A percentile compares a stretch with the other conserved stretches of the same genome.
Conservation (phyloP, 768 basidiomycete species). For the Goffeauzyma gilvescens region DNA sequence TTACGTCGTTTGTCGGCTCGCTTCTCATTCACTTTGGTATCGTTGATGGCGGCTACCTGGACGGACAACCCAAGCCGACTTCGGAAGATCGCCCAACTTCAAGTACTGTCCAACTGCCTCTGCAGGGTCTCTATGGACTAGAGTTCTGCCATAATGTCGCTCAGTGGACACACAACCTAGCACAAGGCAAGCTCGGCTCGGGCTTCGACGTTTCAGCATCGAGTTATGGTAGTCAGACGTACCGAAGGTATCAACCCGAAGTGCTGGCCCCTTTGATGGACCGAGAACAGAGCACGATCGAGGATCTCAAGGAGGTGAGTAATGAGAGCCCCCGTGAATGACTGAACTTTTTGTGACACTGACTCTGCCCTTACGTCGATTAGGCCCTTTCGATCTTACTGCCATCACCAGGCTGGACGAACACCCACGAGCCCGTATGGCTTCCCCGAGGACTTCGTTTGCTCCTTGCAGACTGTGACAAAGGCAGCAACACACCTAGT, state of each 20-base stretch:
- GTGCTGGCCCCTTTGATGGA: conserved; percentile 51
- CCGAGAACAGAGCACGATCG: not conserved
- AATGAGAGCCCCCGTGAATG: too few relatives aligned
- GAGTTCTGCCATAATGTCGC: conserved; percentile 70
- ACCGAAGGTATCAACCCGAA: conserved; percentile 32
- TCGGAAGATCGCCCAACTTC: conserved; percentile 26
- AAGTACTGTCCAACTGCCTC: too few relatives aligned
- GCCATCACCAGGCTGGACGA: conserved; percentile 45
- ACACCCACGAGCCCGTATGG: conserved; percentile 47
- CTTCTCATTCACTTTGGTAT: conserved; percentile 58
- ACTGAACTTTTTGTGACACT: too few relatives aligned
- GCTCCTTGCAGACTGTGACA: conserved; percentile 86
- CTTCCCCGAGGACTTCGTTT: conserved; percentile 69
- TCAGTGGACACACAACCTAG: conserved; percentile 85
- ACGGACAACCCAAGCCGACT: too few relatives aligned
- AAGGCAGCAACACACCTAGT: conserved; percentile 86
- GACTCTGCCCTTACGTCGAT: too few relatives aligned
- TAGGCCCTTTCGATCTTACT: too few relatives aligned
- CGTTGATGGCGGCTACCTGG: conserved; percentile 37
- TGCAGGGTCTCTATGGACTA: conserved; percentile 31
- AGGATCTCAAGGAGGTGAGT: too few relatives aligned
- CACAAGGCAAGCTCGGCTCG: conserved; percentile 93
- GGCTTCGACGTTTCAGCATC: conserved; percentile 93
- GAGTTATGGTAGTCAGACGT: conserved; percentile 83
- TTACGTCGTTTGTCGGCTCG: conserved; percentile 77